Percentiles rank a stretch among this genome's conserved stretches.
Evolutionary conservation across 2,329 filamentous ascomycete species (phyloP).

Genomic region (Gnomoniopsis sp.): DNA sequence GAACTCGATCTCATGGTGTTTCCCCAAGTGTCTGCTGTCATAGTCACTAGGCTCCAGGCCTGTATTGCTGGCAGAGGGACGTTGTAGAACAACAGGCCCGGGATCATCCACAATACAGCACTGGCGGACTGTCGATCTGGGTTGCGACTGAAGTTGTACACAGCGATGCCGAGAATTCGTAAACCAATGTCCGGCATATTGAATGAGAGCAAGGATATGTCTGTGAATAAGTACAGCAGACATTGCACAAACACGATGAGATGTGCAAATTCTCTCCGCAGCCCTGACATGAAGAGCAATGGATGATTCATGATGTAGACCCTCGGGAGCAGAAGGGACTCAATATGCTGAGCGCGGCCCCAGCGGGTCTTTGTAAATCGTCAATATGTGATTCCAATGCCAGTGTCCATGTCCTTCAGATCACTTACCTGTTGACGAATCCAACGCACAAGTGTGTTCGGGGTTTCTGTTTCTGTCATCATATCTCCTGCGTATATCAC

Average conservation of each 20-base stretch:
- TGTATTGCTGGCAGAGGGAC: constrained; percentile 32
- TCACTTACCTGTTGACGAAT: constrained; percentile 32
- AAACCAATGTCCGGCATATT: constrained; percentile 26
- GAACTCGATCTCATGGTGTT: constrained; percentile 30
- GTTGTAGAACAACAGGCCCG: constrained; percentile 31
- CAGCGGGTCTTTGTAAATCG: constrained; percentile 19
- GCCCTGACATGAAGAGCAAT: constrained; percentile 31
- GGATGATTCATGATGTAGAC: constrained; percentile 32
- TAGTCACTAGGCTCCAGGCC: constrained; percentile 31
- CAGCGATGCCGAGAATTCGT: constrained; percentile 26
- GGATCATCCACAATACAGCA: constrained; percentile 23
- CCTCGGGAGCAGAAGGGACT: constrained; percentile 31
- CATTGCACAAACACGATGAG: constrained; percentile 26
- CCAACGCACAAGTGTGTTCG: constrained; percentile 31
- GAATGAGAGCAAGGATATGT: constrained; percentile 24
- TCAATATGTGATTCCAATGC: not conserved
- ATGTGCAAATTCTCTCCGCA: constrained; percentile 27
- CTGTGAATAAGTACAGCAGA: constrained; percentile 27
- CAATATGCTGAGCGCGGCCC: constrained; percentile 33
- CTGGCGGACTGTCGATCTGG: constrained; percentile 22
- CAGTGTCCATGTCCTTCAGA: not conserved
- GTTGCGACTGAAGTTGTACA: constrained; percentile 29
- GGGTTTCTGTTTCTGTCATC: constrained; percentile 33
- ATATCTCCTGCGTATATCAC: constrained; percentile 31
- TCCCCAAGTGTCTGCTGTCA: constrained; percentile 32